phyloP scores from a whole-genome alignment of 495 filamentous ascomycete species.

The Staphylotrichum longicolle region DNA sequence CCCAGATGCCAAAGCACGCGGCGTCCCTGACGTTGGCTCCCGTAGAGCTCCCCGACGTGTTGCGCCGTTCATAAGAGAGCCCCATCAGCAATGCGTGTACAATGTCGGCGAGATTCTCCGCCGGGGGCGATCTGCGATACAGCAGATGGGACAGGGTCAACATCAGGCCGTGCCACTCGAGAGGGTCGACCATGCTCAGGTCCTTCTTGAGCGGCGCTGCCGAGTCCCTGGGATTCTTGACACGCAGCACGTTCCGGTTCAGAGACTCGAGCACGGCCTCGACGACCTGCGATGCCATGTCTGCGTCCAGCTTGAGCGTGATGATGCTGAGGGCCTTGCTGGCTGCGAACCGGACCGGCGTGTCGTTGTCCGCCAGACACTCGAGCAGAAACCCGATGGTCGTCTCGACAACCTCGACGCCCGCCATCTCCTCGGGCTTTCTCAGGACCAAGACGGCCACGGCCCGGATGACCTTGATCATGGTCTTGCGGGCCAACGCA shows the following conservation, averaged over 20 bases:
- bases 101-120: conserved; percentile 63
- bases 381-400: conserved; percentile 70
- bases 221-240: conserved; percentile 36
- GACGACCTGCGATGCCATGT: conserved; percentile 80
- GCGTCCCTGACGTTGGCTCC: conserved; percentile 96
- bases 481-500: conserved; percentile 71
- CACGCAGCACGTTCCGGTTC: conserved; percentile 72
- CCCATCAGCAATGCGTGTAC: conserved; percentile 69
- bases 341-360: conserved; percentile 81
- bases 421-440: conserved; percentile 40
- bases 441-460: conserved; percentile 62
- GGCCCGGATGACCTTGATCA: conserved; percentile 79
- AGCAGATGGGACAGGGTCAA: conserved; percentile 83
- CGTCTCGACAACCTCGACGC: conserved; percentile 63
- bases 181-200: conserved; percentile 68
- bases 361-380: conserved; percentile 75
- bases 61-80: conserved; percentile 81
- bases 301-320: conserved; percentile 68
- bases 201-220: conserved; percentile 50
- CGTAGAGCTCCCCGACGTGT: conserved; percentile 73
- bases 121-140: conserved; percentile 71
- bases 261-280: conserved; percentile 76
- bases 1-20: conserved; percentile 93
- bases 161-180: conserved; percentile 88
- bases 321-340: conserved; percentile 91